A percentile compares a stretch with the other conserved stretches of the same genome.
phyloP scores from a whole-genome alignment of 306 rosid genomes.

The Oemleria cerasiformis region DNA sequence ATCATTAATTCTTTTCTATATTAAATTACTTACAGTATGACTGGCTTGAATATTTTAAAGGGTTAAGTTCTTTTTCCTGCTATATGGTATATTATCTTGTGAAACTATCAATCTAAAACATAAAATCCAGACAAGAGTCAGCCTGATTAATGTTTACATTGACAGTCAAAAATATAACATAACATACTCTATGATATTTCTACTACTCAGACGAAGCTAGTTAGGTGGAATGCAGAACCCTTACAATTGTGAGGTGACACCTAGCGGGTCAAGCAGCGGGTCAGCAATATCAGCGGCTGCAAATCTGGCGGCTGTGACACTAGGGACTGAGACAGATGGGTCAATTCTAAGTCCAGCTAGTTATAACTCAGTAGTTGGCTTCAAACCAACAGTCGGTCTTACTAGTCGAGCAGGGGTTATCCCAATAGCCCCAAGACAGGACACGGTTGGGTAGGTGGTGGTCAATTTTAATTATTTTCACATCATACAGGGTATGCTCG shows the following conservation, averaged over 20 bases:
- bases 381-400: slow-evolving; percentile 74
- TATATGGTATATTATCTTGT: neutral
- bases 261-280: slow-evolving; percentile 74
- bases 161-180: neutral
- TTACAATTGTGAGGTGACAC: slow-evolving; percentile 30
- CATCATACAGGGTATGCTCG: no score
- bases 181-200: neutral
- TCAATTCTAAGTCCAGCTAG: slow-evolving; percentile 60
- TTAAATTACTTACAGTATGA: neutral
- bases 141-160: neutral
- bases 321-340: slow-evolving; percentile 67
- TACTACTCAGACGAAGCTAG: neutral
- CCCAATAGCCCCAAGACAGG: slow-evolving; percentile 56
- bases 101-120: neutral
- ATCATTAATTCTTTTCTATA: neutral
- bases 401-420: slow-evolving; percentile 66
- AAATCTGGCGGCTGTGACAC: slow-evolving; percentile 54
- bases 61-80: neutral
- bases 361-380: slow-evolving; percentile 60
- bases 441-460: slow-evolving; percentile 51
- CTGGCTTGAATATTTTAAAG: neutral
- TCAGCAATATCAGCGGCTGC: slow-evolving; percentile 62
- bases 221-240: slow-evolving; percentile 47
- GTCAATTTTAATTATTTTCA: neutral
- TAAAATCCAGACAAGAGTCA: neutral